Evolutionary conservation across 768 basidiomycete genomes (phyloP).

Genomic region (Panellus pusillus): DNA sequence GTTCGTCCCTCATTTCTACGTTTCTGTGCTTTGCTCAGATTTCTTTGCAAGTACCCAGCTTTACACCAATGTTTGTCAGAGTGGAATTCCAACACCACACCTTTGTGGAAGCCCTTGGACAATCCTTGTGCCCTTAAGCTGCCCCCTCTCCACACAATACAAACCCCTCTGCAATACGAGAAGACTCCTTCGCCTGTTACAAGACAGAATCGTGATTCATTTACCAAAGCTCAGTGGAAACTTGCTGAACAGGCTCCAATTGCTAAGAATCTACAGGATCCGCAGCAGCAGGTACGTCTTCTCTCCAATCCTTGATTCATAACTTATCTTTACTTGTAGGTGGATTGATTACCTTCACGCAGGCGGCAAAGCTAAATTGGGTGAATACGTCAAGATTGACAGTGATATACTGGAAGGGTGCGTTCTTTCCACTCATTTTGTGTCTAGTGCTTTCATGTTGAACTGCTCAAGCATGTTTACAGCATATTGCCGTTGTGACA

Average conservation of each 20-base stretch:
- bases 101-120: background rate
- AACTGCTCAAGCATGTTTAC: too few species aligned
- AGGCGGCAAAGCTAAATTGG: background rate
- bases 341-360: background rate
- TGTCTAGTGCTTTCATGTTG: too few species aligned
- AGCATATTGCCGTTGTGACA: too few species aligned
- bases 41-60: background rate
- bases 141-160: background rate
- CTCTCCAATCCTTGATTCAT: background rate
- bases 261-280: background rate
- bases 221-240: background rate
- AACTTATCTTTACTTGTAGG: background rate
- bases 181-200: background rate
- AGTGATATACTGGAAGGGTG: constrained; percentile 4
- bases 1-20: background rate
- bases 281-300: background rate
- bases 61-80: background rate
- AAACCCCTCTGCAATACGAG: background rate
- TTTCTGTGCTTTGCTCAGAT: too few species aligned
- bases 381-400: background rate
- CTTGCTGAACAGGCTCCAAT: background rate
- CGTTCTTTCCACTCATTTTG: background rate
- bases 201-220: background rate
- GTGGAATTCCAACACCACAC: background rate
- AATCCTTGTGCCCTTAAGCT: background rate